Evolutionary conservation across 495 filamentous ascomycete genomes (phyloP).

Genomic region (Aspergillus conjunctus): DNA sequence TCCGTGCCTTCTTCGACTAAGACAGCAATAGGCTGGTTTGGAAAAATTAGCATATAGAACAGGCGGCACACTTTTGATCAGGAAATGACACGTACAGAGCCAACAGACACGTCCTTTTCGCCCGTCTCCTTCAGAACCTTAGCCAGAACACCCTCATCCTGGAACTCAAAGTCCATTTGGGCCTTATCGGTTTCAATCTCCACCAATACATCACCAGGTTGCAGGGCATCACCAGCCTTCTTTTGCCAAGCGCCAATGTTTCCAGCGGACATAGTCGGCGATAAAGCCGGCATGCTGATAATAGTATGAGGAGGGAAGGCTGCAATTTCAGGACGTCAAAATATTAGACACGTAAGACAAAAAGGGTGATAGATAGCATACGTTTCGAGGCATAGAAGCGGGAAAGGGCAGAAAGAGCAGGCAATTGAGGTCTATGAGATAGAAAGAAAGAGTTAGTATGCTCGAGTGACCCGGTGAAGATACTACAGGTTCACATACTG

Average conservation of each 20-base stretch:
- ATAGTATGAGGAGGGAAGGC: slow-evolving; percentile 91
- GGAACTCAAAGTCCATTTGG: slow-evolving; percentile 99
- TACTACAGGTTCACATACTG: slow-evolving; percentile 34
- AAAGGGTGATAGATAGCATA: slow-evolving; percentile 40
- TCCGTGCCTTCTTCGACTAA: slow-evolving; percentile 90
- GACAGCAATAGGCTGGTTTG: slow-evolving; percentile 84
- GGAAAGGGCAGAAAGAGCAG: slow-evolving; percentile 62
- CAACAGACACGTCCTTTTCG: slow-evolving; percentile 93
- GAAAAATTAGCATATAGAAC: slow-evolving; percentile 4
- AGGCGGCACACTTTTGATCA: slow-evolving; percentile 9
- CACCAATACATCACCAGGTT: slow-evolving; percentile 94
- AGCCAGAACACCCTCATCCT: slow-evolving; percentile 94
- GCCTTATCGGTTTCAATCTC: slow-evolving; percentile 99
- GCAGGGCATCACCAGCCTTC: slow-evolving; percentile 84
- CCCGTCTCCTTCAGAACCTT: slow-evolving; percentile 93
- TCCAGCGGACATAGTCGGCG: slow-evolving; percentile 94
- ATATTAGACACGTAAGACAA: slow-evolving; percentile 26
- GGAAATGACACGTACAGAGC: slow-evolving; percentile 69
- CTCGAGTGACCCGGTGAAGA: background rate
- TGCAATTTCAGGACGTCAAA: slow-evolving; percentile 31
- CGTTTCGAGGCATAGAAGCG: slow-evolving; percentile 80
- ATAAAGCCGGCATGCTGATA: slow-evolving; percentile 97
- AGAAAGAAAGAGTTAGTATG: slow-evolving; percentile 26
- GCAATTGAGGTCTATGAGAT: slow-evolving; percentile 46
- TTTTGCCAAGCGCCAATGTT: slow-evolving; percentile 99